Evolutionary conservation across 2,329 filamentous ascomycete species (phyloP).

Genomic region (Chaetomiaceae sp.): DNA sequence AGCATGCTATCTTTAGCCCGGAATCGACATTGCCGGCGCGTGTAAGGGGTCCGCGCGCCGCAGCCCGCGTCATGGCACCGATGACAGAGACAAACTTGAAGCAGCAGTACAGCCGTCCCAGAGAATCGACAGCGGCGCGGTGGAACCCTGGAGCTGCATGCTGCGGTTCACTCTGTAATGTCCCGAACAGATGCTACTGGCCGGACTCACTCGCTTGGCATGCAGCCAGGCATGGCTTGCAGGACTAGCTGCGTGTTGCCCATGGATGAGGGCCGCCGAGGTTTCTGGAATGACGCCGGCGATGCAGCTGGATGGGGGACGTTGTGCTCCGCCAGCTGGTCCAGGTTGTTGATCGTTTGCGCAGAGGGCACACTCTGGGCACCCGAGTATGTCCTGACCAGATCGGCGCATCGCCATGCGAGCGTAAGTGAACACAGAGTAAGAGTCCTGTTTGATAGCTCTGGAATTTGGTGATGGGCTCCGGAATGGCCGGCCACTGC

Average conservation of each 20-base stretch:
- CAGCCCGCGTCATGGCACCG: neutral
- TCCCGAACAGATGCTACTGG: conserved; percentile 21
- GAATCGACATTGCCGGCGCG: neutral
- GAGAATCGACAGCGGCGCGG: neutral
- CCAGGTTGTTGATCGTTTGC: neutral
- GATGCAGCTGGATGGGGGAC: conserved; percentile 1
- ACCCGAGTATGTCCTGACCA: too few species aligned
- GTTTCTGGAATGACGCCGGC: conserved; percentile 15
- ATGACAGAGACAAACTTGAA: neutral
- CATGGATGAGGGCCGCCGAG: neutral
- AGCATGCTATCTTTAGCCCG: neutral
- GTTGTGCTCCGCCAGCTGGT: neutral
- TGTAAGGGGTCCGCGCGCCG: neutral
- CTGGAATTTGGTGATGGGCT: too few species aligned
- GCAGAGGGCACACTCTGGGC: neutral
- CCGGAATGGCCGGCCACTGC: too few species aligned
- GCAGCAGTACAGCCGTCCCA: neutral
- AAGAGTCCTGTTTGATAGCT: too few species aligned
- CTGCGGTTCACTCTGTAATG: conserved; percentile 17
- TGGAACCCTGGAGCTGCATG: conserved; percentile 16
- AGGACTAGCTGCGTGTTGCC: conserved; percentile 12
- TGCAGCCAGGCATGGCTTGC: conserved; percentile 18
- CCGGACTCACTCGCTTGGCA: conserved; percentile 17
- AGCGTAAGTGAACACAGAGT: too few species aligned
- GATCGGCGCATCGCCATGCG: too few species aligned